phyloP scores from a whole-genome alignment of 768 basidiomycete species.

The Multifurca ochricompacta region DNA sequence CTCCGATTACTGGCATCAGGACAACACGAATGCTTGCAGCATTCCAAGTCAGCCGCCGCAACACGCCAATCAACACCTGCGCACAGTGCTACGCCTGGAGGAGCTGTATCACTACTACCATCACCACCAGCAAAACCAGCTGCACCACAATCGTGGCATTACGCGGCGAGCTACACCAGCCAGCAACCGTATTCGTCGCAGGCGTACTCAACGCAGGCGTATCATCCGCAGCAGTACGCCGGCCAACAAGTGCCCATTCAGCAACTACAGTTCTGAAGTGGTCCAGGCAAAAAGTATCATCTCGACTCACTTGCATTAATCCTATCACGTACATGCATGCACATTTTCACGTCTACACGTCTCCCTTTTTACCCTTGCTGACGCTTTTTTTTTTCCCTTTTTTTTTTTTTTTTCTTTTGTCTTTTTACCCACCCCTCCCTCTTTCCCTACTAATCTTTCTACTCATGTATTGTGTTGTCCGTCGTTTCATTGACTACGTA shows the following conservation, averaged over 20 bases:
- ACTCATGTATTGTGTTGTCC: constrained; percentile 2
- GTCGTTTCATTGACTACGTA: not conserved
- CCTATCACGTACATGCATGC: not conserved
- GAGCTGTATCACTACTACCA: not conserved
- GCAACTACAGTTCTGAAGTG: constrained; percentile 9
- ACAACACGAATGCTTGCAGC: constrained; percentile 47
- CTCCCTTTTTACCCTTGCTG: not conserved
- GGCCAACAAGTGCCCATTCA: constrained; percentile 14
- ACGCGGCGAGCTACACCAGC: not conserved
- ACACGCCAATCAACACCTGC: constrained; percentile 17
- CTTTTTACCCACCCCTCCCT: not conserved
- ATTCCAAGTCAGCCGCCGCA: constrained; percentile 20
- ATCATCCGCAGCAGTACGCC: constrained; percentile 9
- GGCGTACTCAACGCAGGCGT: constrained; percentile 3
- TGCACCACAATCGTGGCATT: constrained; percentile 8
- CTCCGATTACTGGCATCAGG: constrained; percentile 75
- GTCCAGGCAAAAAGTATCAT: constrained; percentile 6
- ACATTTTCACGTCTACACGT: not conserved
- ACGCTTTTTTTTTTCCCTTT: not conserved
- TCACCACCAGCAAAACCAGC: constrained; percentile 1
- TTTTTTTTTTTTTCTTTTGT: not conserved
- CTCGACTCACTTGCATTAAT: constrained; percentile 4
- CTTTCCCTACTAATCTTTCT: not conserved
- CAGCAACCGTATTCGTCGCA: constrained; percentile 16
- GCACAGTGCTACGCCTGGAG: not conserved